A percentile compares a stretch with the other conserved stretches of the same genome.
Evolutionary conservation across 1,284 basidiomycete species (phyloP).

Genomic region (Serendipita sp.): DNA sequence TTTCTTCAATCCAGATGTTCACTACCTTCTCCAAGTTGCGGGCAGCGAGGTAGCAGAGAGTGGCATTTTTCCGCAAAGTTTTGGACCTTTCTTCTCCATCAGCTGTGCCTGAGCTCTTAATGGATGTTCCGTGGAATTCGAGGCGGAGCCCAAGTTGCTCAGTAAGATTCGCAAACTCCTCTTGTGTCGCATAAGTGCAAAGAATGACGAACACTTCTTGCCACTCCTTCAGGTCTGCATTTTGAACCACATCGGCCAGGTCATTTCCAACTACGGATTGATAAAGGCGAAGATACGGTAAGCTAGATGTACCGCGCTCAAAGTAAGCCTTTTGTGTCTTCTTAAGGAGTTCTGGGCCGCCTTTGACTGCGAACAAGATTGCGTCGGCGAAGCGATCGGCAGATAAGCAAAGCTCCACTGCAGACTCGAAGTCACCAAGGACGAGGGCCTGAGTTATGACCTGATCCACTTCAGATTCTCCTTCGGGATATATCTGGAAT

Average conservation of each 20-base stretch:
- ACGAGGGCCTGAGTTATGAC: conserved; percentile 89
- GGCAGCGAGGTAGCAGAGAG: conserved; percentile 84
- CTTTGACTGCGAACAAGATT: conserved; percentile 82
- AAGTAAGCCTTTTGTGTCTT: conserved; percentile 93
- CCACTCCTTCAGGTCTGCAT: conserved; percentile 92
- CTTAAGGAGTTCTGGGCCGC: conserved; percentile 78
- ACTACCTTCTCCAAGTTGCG: conserved; percentile 80
- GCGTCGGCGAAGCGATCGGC: conserved; percentile 89
- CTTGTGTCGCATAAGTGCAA: conserved; percentile 81
- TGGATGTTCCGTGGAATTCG: conserved; percentile 63
- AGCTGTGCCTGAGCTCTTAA: conserved; percentile 37
- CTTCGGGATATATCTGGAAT: conserved; percentile 83
- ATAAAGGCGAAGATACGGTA: conserved; percentile 88
- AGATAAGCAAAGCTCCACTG: conserved; percentile 83
- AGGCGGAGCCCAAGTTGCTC: conserved; percentile 88
- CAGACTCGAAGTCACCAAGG: conserved; percentile 85
- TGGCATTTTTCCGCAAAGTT: conserved; percentile 75
- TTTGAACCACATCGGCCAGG: conserved; percentile 85
- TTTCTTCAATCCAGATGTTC: conserved; percentile 86
- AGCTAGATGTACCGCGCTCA: conserved; percentile 56
- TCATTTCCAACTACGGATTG: conserved; percentile 92
- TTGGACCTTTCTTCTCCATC: conserved; percentile 31
- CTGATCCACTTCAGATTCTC: conserved; percentile 78
- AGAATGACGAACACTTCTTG: conserved; percentile 93
- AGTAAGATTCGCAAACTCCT: conserved; percentile 75